Conservation (phyloP, 805 yeast species). For the Tetrapisispora namnaoensis region DNA sequence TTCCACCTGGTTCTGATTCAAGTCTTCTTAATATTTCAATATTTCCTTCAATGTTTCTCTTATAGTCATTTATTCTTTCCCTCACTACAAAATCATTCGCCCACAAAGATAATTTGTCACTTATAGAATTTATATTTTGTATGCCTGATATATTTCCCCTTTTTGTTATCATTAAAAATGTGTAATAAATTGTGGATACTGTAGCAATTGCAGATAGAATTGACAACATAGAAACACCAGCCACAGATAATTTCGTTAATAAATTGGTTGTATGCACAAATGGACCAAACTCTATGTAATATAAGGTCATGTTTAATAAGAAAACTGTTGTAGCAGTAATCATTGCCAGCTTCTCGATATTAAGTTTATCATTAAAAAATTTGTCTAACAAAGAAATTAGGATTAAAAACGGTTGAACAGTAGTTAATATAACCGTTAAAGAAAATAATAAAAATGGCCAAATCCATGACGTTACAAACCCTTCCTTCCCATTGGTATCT, state of each 20-base stretch:
- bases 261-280: conserved; percentile 20
- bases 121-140: conserved; percentile 6
- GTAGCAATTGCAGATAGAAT: conserved; percentile 27
- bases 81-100: conserved; percentile 13
- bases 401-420: conserved; percentile 25
- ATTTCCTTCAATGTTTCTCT: conserved; percentile 13
- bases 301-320: conserved; percentile 7
- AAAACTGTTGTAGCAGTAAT: conserved; percentile 9
- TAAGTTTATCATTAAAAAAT: conserved; percentile 22
- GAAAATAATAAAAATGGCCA: conserved; percentile 23
- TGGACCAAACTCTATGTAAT: conserved; percentile 21
- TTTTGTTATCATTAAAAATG: conserved; percentile 11
- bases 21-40: conserved; percentile 10
- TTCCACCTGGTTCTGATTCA: conserved; percentile 10
- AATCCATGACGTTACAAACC: conserved; percentile 14
- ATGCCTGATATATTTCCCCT: conserved; percentile 2
- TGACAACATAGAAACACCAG: conserved; percentile 28
- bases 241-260: conserved; percentile 25
- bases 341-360: conserved; percentile 15
- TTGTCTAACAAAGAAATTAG: conserved; percentile 22
- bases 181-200: conserved; percentile 25
- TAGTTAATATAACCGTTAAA: conserved; percentile 16
- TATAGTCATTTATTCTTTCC: conserved; percentile 14
- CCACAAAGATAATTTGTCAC: conserved; percentile 17
- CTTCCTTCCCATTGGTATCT: conserved; percentile 11